These are phyloP conservation scores for Metarhizium guizhouense DNA, from an alignment of 2,329 filamentous ascomycete genomes.

Conservation along the genomic window DNA sequence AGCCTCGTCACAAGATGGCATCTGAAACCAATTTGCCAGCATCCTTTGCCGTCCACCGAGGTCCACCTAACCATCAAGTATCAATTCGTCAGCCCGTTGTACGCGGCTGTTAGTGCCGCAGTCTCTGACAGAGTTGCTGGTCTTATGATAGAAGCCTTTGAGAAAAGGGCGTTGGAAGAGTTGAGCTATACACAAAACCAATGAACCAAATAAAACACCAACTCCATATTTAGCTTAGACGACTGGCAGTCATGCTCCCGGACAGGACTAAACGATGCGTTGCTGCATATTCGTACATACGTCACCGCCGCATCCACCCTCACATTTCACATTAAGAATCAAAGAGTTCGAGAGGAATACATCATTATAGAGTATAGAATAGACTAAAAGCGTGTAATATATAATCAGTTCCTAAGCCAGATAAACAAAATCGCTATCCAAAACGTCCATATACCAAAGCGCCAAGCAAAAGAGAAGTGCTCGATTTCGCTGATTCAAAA, in stretches of 20 bases:
- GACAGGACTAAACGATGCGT: not conserved
- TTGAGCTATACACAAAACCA: conserved; percentile 8
- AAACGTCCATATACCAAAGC: not conserved
- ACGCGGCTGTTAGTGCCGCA: conserved; percentile 70
- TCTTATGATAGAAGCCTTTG: conserved; percentile 90
- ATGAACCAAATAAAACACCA: not conserved
- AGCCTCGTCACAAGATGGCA: conserved; percentile 64
- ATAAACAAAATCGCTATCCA: conserved; percentile 11
- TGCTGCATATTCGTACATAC: not conserved
- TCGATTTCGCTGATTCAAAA: not conserved
- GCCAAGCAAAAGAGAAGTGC: not conserved
- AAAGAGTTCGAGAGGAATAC: not conserved
- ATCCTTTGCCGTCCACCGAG: conserved; percentile 42
- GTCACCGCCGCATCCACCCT: not conserved
- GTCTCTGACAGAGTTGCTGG: conserved; percentile 78
- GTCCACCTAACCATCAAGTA: conserved; percentile 72
- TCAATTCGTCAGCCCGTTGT: conserved; percentile 81
- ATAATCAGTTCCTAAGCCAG: conserved; percentile 16
- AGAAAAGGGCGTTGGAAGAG: conserved; percentile 58
- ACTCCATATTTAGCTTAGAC: not conserved
- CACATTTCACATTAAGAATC: too few relatives aligned
- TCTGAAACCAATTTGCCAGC: conserved; percentile 35
- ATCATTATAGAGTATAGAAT: conserved; percentile 1
- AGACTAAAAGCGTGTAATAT: not conserved
- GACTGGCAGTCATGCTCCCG: not conserved